Evolutionary conservation across 176 grass and related monocot species (phyloP).

Genomic region (Thalia dealbata): DNA sequence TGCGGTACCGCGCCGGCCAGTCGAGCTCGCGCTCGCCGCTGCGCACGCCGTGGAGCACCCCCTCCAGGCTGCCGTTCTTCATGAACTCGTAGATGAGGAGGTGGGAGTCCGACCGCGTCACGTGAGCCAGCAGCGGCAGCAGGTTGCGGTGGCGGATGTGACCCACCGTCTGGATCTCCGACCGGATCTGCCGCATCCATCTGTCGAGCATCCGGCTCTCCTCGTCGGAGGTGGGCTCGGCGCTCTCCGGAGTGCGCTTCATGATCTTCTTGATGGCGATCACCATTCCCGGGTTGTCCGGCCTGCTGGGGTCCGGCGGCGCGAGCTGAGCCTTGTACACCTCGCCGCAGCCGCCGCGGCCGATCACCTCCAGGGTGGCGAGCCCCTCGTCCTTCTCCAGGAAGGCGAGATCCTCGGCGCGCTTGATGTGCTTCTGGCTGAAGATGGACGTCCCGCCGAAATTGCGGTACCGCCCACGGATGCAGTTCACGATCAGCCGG

Average conservation of each 20-base stretch:
- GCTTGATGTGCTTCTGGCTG: constrained; percentile 61
- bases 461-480: constrained; percentile 42
- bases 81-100: constrained; percentile 23
- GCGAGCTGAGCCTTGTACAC: constrained; percentile 11
- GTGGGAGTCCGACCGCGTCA: background rate
- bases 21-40: background rate
- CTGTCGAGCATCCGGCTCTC: constrained; percentile 16
- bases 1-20: background rate
- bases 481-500: constrained; percentile 50
- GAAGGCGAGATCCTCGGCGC: constrained; percentile 46
- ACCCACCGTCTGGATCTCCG: constrained; percentile 6
- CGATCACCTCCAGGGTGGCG: constrained; percentile 24
- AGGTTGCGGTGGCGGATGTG: constrained; percentile 15
- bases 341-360: constrained; percentile 14
- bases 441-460: constrained; percentile 40
- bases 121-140: constrained; percentile 15
- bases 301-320: background rate
- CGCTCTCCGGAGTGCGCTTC: background rate
- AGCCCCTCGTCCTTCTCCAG: constrained; percentile 66
- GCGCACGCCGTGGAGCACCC: background rate
- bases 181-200: constrained; percentile 18
- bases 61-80: constrained; percentile 16
- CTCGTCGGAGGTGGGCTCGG: constrained; percentile 1
- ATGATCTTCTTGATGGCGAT: constrained; percentile 19
- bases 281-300: background rate